These are phyloP conservation scores for Strobilomyces echinocephalus DNA, from an alignment of 768 basidiomycete genomes.

Conservation along the genomic window DNA sequence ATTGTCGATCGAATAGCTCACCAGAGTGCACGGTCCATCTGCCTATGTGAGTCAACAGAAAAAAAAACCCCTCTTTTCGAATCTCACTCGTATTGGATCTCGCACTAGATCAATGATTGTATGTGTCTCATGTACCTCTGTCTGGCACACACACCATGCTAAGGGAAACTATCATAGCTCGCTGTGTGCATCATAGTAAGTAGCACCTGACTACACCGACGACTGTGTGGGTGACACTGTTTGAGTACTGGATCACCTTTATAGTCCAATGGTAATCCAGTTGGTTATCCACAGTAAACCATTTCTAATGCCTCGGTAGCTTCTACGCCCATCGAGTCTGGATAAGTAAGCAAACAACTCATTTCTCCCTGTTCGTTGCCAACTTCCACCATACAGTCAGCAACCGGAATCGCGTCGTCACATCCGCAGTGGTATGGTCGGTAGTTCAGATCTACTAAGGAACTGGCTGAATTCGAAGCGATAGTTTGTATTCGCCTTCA, in stretches of 20 bases:
- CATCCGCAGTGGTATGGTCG: slow-evolving; percentile 12
- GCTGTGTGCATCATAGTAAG: slow-evolving; percentile 3
- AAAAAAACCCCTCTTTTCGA: not conserved
- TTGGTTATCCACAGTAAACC: not conserved
- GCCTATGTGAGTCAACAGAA: slow-evolving; percentile 4
- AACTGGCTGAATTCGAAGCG: slow-evolving; percentile 1
- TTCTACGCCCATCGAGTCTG: slow-evolving; percentile 26
- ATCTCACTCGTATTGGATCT: not conserved
- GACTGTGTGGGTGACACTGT: not conserved
- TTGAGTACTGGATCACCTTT: slow-evolving; percentile 18
- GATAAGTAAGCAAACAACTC: slow-evolving; percentile 17
- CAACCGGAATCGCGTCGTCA: slow-evolving; percentile 12
- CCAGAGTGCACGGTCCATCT: not conserved
- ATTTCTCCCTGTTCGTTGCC: not conserved
- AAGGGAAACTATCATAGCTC: slow-evolving; percentile 2
- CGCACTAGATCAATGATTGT: slow-evolving; percentile 5
- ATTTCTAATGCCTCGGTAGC: slow-evolving; percentile 5
- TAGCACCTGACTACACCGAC: not conserved
- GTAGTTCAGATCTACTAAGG: not conserved
- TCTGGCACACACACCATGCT: not conserved
- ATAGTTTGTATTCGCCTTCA: slow-evolving; percentile 5
- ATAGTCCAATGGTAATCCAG: slow-evolving; percentile 17
- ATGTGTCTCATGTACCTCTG: not conserved
- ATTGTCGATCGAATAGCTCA: slow-evolving; percentile 4
- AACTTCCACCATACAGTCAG: slow-evolving; percentile 13